Conservation (phyloP, 208 protist species). For the Strigomonas culicis region DNA sequence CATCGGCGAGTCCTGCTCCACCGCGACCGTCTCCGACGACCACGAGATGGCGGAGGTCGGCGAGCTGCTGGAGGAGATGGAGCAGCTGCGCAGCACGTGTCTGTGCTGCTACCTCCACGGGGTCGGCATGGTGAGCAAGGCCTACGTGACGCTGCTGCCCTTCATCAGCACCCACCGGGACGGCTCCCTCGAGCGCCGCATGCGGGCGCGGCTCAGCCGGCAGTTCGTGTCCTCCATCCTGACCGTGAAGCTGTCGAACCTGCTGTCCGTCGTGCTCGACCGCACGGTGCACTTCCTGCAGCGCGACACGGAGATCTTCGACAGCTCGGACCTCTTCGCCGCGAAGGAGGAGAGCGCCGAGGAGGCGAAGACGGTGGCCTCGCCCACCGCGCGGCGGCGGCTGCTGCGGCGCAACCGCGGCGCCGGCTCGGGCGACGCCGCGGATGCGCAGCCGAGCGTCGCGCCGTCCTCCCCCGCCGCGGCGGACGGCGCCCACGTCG, state of each 20-base stretch:
- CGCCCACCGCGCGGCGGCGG: slow-evolving; percentile 11
- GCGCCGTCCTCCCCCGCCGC: neutral
- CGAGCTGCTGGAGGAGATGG: slow-evolving; percentile 71
- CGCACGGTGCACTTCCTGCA: slow-evolving; percentile 64
- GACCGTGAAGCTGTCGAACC: slow-evolving; percentile 80
- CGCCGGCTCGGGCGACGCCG: neutral
- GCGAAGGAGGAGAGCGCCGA: slow-evolving; percentile 49
- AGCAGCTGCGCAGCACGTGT: slow-evolving; percentile 57
- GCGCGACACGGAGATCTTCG: slow-evolving; percentile 63
- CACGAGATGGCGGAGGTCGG: slow-evolving; percentile 57
- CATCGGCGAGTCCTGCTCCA: slow-evolving; percentile 74
- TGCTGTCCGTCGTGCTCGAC: slow-evolving; percentile 78
- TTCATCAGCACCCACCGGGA: slow-evolving; percentile 16
- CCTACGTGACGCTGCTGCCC: slow-evolving; percentile 73
- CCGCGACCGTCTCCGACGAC: slow-evolving; percentile 32
- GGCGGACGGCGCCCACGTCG: slow-evolving; percentile 9
- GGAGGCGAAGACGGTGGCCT: slow-evolving; percentile 11
- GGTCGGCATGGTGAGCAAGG: slow-evolving; percentile 72
- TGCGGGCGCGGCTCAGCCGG: slow-evolving; percentile 74
- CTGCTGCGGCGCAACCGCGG: slow-evolving; percentile 16
- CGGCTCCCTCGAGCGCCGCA: slow-evolving; percentile 34
- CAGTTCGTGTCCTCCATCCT: slow-evolving; percentile 69
- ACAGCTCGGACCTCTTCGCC: slow-evolving; percentile 70
- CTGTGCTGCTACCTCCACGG: slow-evolving; percentile 72
- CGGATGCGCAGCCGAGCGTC: neutral